Base-by-base conservation (phyloP, 2,329 filamentous ascomycete genomes). In the Venturia effusa region DNA sequence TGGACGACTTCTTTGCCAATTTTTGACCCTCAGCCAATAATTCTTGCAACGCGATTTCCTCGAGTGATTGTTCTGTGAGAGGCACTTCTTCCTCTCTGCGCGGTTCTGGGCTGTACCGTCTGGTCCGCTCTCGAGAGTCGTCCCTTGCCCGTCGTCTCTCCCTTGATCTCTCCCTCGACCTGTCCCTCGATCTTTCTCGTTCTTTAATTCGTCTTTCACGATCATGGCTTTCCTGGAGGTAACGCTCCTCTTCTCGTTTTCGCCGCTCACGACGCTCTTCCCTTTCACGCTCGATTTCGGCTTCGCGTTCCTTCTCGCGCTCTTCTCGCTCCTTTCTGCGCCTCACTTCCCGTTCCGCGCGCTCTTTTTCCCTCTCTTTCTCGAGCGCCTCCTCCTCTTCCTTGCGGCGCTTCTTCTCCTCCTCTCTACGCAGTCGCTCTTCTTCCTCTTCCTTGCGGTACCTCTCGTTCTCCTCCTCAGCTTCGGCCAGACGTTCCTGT, bases 401-500 rank as follows among this genome's bases (percentile, higher is more conserved):
- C 59, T 81, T 81, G 71, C 77, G 69, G 34, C 78, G 75, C n/a
- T 70, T 84, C 78, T 71, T 79, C 66, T 83, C 81, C 74, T 74
- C 87, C 75, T 67, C 82, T 75, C 77, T 73, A 70, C 78, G 80
- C 67, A 79, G 73, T 8, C 71, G 71, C 24, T 68, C 67, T 66
- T 78, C 78, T 61, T 77, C 78, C 64, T 78, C 83, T 66, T 76
- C 77, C 63, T 84, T 82, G 24, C 79, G 79, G 67, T 87, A 83
- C 67, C 84, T 82, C 55, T 79, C 79, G 62, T 82, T 79, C 22
- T 86, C 76, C 68, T 87, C 83, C 59, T 86, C 82, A 63, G 85
- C 80, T 11, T 85, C 78, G 40, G 80, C 81, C 66, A 87, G 84
- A 13, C 88, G 83, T 63, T 86, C 83, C 10, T 80, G 79, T 40